A percentile compares a stretch with the other conserved stretches of the same genome.
Conservation (phyloP, 2,329 filamentous ascomycete genomes). For the Aspergillus sojae region DNA sequence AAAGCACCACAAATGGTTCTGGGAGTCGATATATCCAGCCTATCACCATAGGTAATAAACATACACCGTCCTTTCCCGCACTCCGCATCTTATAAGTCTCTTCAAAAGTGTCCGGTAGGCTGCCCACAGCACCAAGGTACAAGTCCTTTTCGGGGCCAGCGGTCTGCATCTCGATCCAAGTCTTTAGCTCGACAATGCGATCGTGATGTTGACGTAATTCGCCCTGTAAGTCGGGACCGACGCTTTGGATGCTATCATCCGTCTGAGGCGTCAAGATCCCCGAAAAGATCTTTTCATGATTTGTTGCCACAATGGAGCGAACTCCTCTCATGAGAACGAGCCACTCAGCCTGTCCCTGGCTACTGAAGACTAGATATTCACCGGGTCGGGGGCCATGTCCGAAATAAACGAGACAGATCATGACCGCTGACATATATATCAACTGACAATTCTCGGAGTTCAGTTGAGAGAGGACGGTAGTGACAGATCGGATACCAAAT, state of each 20-base stretch:
- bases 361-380: conserved; percentile 38
- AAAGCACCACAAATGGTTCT: conserved; percentile 21
- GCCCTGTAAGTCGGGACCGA: conserved; percentile 17
- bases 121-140: conserved; percentile 16
- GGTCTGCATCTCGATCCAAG: conserved; percentile 16
- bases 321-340: conserved; percentile 36
- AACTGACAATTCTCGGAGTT: conserved; percentile 33
- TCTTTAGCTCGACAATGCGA: conserved; percentile 16
- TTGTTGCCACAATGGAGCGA: conserved; percentile 24
- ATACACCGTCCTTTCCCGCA: conserved; percentile 12
- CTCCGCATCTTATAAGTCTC: conserved; percentile 22
- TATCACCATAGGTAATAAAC: conserved; percentile 29
- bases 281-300: conserved; percentile 26
- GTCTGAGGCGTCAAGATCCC: conserved; percentile 24
- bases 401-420: conserved; percentile 40
- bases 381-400: conserved; percentile 30
- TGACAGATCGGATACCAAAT: conserved; percentile 37
- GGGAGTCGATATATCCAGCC: conserved; percentile 36
- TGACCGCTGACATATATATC: conserved; percentile 34
- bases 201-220: conserved; percentile 21
- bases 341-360: conserved; percentile 34
- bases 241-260: background rate
- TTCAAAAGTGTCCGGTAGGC: conserved; percentile 19
- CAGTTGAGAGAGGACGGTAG: conserved; percentile 28
- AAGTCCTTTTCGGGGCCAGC: background rate